Evolutionary conservation across 495 filamentous ascomycete genomes (phyloP), one percentile per base, ranked within the genome.

Genomic region (Lasiosphaeria miniovina): DNA sequence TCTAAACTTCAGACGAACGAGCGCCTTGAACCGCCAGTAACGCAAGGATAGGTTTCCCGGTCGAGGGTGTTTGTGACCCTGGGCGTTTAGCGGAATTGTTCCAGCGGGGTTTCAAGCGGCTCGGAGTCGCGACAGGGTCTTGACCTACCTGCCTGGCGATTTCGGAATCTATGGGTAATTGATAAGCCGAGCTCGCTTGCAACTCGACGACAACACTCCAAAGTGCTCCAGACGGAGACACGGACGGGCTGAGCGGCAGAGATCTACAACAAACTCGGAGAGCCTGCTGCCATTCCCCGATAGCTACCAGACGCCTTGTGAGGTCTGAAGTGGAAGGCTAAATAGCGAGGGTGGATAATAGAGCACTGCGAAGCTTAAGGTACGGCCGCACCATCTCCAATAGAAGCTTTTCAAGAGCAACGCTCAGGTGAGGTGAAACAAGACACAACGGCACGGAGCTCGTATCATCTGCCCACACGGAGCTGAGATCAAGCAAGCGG

Each of bases 61-160:
- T 55, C 31, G 34, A 33, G 35, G 17, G 6, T 11, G 15, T 41
- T 9, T 52, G n/a, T 52, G 49, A 52, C 48, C 14, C 24, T 4
- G 43, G 43, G 31, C 43, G 31, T 36, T 41, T 41, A 24, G 24
- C 24, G 24, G 24, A 24, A 24, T 24, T 58, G 56, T 58, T 58
- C 56, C 56, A 58, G 46, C 32, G 56, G 14, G 36, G 56, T 58
- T 58, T 58, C 56, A 55, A 55, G 24, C 53, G 15, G 24, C 17
- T 55, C 35, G 51, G 43, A n/a, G 43, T 46, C 12, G 24, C 24
- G 24, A 24, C 24, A 24, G 24, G 24, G 24, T 24, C 24, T 24
- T 24, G 24, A 24, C 24, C 24, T 24, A 24, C 24, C 24, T 24
- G 2, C 24, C 24, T 24, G 24, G 24, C 24, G 24, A 24, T 24